Evolutionary conservation across 176 grass and related monocot genomes (phyloP).

Genomic region (Lolium perenne): DNA sequence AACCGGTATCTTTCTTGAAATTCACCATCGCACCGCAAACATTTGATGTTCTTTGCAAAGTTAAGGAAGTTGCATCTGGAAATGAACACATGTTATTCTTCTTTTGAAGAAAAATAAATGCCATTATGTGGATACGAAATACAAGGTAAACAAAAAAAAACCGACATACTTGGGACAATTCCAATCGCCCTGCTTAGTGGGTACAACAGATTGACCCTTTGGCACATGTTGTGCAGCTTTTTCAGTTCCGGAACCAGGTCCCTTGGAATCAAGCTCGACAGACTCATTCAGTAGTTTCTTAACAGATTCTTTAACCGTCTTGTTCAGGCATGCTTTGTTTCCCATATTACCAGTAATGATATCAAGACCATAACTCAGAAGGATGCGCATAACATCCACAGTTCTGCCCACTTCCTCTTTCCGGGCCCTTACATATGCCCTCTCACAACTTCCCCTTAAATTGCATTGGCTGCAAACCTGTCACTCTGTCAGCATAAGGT

Average conservation of each 20-base stretch:
- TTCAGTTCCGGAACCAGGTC: conserved; percentile 44
- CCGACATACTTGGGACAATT: conserved; percentile 79
- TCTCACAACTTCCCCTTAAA: conserved; percentile 82
- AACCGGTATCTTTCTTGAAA: conserved; percentile 75
- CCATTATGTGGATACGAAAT: background rate
- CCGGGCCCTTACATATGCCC: conserved; percentile 79
- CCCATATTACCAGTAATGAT: conserved; percentile 69
- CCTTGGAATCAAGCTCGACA: conserved; percentile 60
- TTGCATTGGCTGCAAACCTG: conserved; percentile 90
- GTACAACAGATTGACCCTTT: conserved; percentile 61
- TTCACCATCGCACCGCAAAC: conserved; percentile 85
- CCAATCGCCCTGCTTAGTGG: conserved; percentile 92
- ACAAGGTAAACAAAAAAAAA: conserved; percentile 2
- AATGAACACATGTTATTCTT: conserved; percentile 28
- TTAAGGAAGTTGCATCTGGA: conserved; percentile 93
- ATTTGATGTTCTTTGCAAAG: conserved; percentile 94
- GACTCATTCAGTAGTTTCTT: conserved; percentile 74
- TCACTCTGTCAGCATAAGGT: conserved; percentile 60
- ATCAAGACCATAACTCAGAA: conserved; percentile 86
- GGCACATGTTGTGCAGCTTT: conserved; percentile 40
- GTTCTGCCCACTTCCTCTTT: conserved; percentile 89
- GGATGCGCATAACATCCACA: conserved; percentile 85
- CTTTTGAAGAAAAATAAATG: background rate
- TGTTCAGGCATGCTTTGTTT: conserved; percentile 71
- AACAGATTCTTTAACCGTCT: conserved; percentile 74